Evolutionary conservation across 495 filamentous ascomycete species (phyloP).

Genomic region (Penicillium roqueforti): DNA sequence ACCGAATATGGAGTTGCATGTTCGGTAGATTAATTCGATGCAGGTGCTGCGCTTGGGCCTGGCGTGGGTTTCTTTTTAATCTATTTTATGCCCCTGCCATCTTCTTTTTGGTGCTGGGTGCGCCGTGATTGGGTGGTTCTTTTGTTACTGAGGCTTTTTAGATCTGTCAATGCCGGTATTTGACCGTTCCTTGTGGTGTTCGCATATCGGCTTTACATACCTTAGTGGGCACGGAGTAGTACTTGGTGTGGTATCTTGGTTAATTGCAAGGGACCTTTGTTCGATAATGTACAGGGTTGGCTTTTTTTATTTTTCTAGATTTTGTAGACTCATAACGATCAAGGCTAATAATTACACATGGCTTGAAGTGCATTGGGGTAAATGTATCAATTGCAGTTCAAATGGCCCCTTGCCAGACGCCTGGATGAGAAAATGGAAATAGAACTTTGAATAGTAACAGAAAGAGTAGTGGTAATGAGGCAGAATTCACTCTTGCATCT

Average conservation of each 20-base stretch:
- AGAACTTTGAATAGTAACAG: neutral
- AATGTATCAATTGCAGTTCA: slow-evolving; percentile 6
- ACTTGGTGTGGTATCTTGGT: neutral
- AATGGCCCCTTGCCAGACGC: neutral
- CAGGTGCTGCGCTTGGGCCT: neutral
- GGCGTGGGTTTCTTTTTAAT: neutral
- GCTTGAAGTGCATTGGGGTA: neutral
- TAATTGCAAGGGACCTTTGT: neutral
- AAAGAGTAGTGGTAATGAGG: slow-evolving; percentile 4
- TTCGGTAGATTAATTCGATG: neutral
- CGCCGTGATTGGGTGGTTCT: no score
- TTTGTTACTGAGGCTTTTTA: no score
- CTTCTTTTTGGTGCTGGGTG: neutral
- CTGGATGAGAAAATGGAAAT: neutral
- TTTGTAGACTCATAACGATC: neutral
- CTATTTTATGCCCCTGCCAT: neutral
- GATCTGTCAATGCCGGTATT: neutral
- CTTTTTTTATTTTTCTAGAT: neutral
- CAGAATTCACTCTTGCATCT: slow-evolving; percentile 27
- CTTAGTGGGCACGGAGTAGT: neutral
- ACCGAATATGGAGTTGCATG: neutral
- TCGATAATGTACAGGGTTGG: neutral
- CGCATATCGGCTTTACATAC: neutral
- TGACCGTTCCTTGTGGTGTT: neutral
- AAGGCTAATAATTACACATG: slow-evolving; percentile 10